Conservation (phyloP, 1,284 basidiomycete species). For the Volvariella surrecta region DNA sequence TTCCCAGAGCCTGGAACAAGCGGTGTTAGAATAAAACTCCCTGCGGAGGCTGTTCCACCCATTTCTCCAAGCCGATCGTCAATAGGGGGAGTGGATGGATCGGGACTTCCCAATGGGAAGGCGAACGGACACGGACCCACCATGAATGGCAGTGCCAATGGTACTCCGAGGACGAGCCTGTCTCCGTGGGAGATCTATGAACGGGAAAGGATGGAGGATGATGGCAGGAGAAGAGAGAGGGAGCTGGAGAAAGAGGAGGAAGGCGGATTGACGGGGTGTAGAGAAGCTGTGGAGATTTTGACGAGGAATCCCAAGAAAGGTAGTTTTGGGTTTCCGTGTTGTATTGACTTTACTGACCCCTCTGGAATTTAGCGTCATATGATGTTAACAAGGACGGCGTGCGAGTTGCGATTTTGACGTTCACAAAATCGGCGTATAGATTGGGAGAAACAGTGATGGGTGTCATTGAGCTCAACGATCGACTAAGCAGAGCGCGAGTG, state of each 20-base stretch:
- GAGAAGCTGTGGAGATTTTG: slow-evolving; percentile 86
- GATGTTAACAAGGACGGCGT: slow-evolving; percentile 89
- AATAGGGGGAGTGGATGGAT: slow-evolving; percentile 7
- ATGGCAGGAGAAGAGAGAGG: slow-evolving; percentile 22
- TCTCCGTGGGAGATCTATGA: slow-evolving; percentile 5
- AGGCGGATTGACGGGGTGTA: slow-evolving; percentile 59
- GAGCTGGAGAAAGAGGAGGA: slow-evolving; percentile 32
- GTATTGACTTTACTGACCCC: background rate
- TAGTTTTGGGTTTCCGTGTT: slow-evolving; percentile 18
- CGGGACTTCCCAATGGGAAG: background rate
- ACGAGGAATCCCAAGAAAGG: slow-evolving; percentile 85
- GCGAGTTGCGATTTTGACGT: slow-evolving; percentile 82
- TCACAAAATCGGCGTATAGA: slow-evolving; percentile 82
- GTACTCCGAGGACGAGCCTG: slow-evolving; percentile 4
- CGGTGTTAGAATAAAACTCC: slow-evolving; percentile 22
- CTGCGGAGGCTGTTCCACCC: slow-evolving; percentile 19
- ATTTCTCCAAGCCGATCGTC: background rate
- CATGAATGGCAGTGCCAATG: slow-evolving; percentile 9
- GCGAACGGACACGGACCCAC: background rate
- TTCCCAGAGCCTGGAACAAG: slow-evolving; percentile 26
- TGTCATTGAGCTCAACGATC: slow-evolving; percentile 78
- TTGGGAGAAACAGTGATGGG: slow-evolving; percentile 87
- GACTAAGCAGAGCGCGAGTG: slow-evolving; percentile 50
- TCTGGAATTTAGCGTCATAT: slow-evolving; percentile 59
- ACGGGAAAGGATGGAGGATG: slow-evolving; percentile 16